These are phyloP conservation scores for Leccinum broughii DNA, from an alignment of 768 basidiomycete species.

Conservation along the genomic window DNA sequence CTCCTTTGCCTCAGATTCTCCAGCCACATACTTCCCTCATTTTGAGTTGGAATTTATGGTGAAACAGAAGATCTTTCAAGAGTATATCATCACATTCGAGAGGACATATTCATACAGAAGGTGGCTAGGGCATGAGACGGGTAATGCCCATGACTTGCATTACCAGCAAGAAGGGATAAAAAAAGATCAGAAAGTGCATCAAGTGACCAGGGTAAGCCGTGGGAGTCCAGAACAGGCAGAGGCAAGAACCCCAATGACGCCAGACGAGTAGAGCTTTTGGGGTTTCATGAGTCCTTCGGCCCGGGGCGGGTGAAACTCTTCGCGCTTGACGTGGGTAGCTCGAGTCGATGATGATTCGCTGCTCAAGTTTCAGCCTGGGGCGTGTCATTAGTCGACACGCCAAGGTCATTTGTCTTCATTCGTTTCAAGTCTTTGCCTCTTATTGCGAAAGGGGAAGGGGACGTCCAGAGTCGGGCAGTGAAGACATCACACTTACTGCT, in stretches of 20 bases:
- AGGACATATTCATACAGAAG: too few species aligned
- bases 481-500: not conserved
- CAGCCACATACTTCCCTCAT: not conserved
- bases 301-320: not conserved
- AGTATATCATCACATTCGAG: too few species aligned
- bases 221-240: not conserved
- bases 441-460: not conserved
- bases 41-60: not conserved
- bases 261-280: conserved; percentile 11
- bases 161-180: too few species aligned
- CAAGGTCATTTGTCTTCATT: too few species aligned
- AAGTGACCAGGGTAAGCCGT: not conserved
- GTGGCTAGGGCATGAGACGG: too few species aligned
- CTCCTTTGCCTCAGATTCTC: not conserved
- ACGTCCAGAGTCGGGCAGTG: not conserved
- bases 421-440: too few species aligned
- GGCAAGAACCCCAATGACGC: not conserved
- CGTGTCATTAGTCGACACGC: too few species aligned
- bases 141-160: too few species aligned
- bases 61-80: not conserved
- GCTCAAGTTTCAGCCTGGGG: too few species aligned
- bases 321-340: not conserved
- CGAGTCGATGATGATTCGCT: too few species aligned
- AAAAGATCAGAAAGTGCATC: not conserved
- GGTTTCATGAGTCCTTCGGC: conserved; percentile 8